These are phyloP conservation scores for Verticillium nonalfalfae DNA, from an alignment of 2,329 filamentous ascomycete species.

Conservation along the genomic window DNA sequence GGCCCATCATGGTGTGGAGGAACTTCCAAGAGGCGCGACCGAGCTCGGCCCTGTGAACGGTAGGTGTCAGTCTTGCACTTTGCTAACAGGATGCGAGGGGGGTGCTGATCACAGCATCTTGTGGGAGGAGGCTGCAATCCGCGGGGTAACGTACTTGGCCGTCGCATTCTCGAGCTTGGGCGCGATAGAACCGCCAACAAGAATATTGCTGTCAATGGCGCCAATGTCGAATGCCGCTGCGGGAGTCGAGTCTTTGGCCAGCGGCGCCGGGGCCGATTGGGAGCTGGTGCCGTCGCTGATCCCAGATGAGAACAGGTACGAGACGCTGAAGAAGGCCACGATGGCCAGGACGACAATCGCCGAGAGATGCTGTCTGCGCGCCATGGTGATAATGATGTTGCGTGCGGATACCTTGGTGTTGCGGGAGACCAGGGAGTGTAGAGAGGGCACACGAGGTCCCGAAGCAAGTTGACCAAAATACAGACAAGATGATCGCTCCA, in stretches of 20 bases:
- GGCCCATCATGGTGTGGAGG: slow-evolving; percentile 64
- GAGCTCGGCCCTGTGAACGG: slow-evolving; percentile 47
- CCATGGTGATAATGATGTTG: slow-evolving; percentile 29
- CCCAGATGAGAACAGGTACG: slow-evolving; percentile 50
- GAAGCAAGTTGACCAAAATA: not conserved
- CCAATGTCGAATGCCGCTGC: slow-evolving; percentile 27
- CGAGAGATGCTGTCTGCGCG: slow-evolving; percentile 46
- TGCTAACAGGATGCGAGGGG: not conserved
- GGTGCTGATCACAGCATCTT: not conserved
- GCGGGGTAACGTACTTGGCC: slow-evolving; percentile 50
- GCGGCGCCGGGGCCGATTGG: slow-evolving; percentile 1
- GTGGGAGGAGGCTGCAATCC: not conserved
- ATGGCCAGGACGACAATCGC: slow-evolving; percentile 48
- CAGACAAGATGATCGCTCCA: not conserved
- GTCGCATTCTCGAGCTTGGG: slow-evolving; percentile 80
- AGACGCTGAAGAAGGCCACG: slow-evolving; percentile 49
- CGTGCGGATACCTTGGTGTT: not conserved
- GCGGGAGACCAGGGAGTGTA: not conserved
- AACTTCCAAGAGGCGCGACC: slow-evolving; percentile 65
- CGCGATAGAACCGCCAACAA: slow-evolving; percentile 67
- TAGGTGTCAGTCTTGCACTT: not conserved
- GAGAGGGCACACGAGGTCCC: not conserved
- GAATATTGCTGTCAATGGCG: slow-evolving; percentile 37
- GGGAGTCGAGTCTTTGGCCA: slow-evolving; percentile 12
- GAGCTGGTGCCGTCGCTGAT: slow-evolving; percentile 5